Evolutionary conservation across 176 grass and related monocot species (phyloP).

Genomic region (Ensete glaucum): DNA sequence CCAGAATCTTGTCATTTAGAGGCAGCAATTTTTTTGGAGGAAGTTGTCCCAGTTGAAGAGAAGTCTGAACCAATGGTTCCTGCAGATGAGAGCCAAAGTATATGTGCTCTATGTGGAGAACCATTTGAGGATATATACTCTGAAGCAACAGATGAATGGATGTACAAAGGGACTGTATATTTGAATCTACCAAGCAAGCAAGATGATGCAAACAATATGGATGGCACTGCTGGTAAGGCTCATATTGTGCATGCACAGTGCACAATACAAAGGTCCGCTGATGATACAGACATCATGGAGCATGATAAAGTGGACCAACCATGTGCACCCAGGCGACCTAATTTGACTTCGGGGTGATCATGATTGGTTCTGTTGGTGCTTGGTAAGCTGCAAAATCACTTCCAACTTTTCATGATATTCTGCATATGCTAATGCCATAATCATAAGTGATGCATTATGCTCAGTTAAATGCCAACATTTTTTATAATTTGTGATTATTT

Average conservation of each 20-base stretch:
- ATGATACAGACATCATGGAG: neutral
- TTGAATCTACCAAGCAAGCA: slow-evolving; percentile 34
- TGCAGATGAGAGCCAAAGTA: slow-evolving; percentile 79
- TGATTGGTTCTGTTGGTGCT: neutral
- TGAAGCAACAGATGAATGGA: slow-evolving; percentile 54
- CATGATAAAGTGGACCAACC: slow-evolving; percentile 9
- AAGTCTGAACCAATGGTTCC: slow-evolving; percentile 55
- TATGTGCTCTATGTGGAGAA: slow-evolving; percentile 81
- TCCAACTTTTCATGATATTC: neutral
- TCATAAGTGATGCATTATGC: neutral
- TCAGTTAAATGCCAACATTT: no score
- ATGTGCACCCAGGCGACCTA: neutral
- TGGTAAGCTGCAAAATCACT: neutral
- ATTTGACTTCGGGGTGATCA: neutral
- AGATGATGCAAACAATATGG: slow-evolving; percentile 12
- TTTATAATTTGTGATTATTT: no score
- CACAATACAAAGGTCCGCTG: neutral
- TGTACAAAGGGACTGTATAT: slow-evolving; percentile 72
- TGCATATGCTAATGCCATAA: neutral
- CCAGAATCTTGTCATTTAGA: slow-evolving; percentile 20
- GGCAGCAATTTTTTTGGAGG: slow-evolving; percentile 30
- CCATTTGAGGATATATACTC: slow-evolving; percentile 81
- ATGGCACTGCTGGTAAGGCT: neutral
- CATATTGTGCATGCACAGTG: slow-evolving; percentile 35
- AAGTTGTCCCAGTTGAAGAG: slow-evolving; percentile 41